Evolutionary conservation across 805 yeast genomes (phyloP).

Genomic region (Metahyphopichia silvanorum): DNA sequence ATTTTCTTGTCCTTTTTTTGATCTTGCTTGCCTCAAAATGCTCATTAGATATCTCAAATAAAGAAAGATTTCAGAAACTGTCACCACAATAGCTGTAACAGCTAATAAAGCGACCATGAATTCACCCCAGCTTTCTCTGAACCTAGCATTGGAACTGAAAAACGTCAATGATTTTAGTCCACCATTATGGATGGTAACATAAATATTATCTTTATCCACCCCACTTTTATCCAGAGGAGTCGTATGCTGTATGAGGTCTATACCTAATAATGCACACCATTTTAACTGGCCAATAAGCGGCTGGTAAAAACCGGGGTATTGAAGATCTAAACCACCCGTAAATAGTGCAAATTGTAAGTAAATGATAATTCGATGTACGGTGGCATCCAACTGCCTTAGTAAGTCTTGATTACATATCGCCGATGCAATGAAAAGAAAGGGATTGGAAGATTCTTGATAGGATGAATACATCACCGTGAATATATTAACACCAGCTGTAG

Average conservation of each 20-base stretch:
- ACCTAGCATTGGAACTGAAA: conserved; percentile 6
- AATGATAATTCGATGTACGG: conserved; percentile 43
- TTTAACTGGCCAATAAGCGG: conserved; percentile 48
- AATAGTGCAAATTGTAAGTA: conserved; percentile 61
- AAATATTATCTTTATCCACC: conserved; percentile 32
- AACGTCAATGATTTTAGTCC: conserved; percentile 40
- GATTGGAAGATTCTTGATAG: conserved; percentile 54
- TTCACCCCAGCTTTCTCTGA: too few relatives aligned
- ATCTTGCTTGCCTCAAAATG: conserved; percentile 4
- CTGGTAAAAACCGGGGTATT: conserved; percentile 62
- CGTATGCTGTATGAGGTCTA: conserved; percentile 10
- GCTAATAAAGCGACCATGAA: background rate
- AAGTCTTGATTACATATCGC: conserved; percentile 58
- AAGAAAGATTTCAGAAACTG: background rate
- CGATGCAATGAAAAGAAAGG: conserved; percentile 51
- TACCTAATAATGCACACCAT: conserved; percentile 56
- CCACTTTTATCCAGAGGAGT: conserved; percentile 3
- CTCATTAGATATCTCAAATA: conserved; percentile 3
- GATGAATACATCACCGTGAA: conserved; percentile 48
- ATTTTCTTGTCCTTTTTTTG: conserved; percentile 5
- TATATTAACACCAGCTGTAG: conserved; percentile 38
- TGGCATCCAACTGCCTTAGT: conserved; percentile 54
- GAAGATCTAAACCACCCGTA: conserved; percentile 50
- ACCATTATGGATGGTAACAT: conserved; percentile 36
- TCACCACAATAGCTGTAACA: too few relatives aligned